Evolutionary conservation across 2,329 filamentous ascomycete species (phyloP).

Genomic region (Westerdykella ornata): DNA sequence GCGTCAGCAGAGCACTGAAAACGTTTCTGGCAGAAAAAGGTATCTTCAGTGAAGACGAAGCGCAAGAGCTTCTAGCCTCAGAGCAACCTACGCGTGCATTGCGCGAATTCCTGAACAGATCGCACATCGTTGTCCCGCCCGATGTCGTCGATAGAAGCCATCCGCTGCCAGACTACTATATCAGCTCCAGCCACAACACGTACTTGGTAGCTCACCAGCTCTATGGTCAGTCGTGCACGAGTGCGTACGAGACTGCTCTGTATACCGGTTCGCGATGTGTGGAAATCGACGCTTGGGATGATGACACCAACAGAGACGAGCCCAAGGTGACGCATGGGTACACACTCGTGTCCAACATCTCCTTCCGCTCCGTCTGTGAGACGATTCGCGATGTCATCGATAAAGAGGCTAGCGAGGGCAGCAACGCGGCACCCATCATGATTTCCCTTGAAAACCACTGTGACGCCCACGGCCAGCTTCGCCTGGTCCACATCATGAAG

Average conservation of each 20-base stretch:
- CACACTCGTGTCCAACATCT: slow-evolving; percentile 59
- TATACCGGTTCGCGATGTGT: slow-evolving; percentile 60
- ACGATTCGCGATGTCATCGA: slow-evolving; percentile 58
- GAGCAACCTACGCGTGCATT: slow-evolving; percentile 45
- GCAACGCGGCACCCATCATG: slow-evolving; percentile 52
- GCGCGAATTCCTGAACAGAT: slow-evolving; percentile 48
- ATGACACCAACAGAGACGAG: slow-evolving; percentile 53
- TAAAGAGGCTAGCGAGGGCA: slow-evolving; percentile 46
- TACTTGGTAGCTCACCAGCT: slow-evolving; percentile 66
- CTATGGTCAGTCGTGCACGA: slow-evolving; percentile 55
- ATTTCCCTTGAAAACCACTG: slow-evolving; percentile 65
- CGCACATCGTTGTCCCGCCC: slow-evolving; percentile 52
- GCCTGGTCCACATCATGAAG: slow-evolving; percentile 59
- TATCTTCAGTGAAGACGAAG: slow-evolving; percentile 41
- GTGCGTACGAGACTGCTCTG: slow-evolving; percentile 58
- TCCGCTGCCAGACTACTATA: slow-evolving; percentile 62
- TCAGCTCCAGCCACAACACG: slow-evolving; percentile 68
- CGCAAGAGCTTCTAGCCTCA: slow-evolving; percentile 44
- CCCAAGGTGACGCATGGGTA: slow-evolving; percentile 66
- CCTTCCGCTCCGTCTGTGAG: slow-evolving; percentile 60
- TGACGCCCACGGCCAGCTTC: slow-evolving; percentile 51
- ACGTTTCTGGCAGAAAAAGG: slow-evolving; percentile 50
- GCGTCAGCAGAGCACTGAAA: slow-evolving; percentile 54
- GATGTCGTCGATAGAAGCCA: slow-evolving; percentile 52
- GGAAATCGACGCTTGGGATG: slow-evolving; percentile 68